Evolutionary conservation across 192 early-diverging fungal genomes (phyloP).

Genomic region (Gryganskiella cystojenkinii): DNA sequence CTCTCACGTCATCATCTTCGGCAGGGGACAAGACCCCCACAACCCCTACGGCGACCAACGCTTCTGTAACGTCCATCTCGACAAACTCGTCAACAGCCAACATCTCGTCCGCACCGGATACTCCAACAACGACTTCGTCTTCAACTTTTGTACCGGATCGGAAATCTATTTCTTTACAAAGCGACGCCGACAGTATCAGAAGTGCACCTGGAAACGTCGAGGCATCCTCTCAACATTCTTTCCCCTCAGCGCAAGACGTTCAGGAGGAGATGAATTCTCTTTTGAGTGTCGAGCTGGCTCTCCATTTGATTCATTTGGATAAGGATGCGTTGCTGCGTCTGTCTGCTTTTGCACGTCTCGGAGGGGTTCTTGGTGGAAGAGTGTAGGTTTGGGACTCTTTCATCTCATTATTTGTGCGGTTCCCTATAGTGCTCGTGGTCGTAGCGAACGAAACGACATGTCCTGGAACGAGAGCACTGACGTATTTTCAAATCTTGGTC

Average conservation of each 20-base stretch:
- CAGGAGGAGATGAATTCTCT: slow-evolving; percentile 68
- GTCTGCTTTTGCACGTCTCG: slow-evolving; percentile 70
- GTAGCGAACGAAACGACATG: too few relatives aligned
- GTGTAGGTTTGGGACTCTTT: slow-evolving; percentile 58
- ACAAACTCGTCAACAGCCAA: slow-evolving; percentile 11
- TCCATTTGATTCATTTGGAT: slow-evolving; percentile 91
- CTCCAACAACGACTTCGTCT: slow-evolving; percentile 1
- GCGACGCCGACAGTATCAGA: slow-evolving; percentile 60
- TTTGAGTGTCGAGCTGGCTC: slow-evolving; percentile 81
- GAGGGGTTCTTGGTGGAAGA: slow-evolving; percentile 65
- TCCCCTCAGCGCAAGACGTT: slow-evolving; percentile 43
- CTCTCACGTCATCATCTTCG: slow-evolving; percentile 32
- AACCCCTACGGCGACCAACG: too few relatives aligned
- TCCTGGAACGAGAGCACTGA: too few relatives aligned
- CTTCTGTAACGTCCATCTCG: not conserved
- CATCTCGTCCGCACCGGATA: slow-evolving; percentile 6
- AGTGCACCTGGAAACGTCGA: slow-evolving; percentile 30
- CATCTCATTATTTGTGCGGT: not conserved
- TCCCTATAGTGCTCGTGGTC: not conserved
- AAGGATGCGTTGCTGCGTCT: slow-evolving; percentile 79
- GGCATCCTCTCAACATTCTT: not conserved
- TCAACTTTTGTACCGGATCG: slow-evolving; percentile 31
- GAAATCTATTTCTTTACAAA: slow-evolving; percentile 34
- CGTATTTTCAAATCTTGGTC: too few relatives aligned
- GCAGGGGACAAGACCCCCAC: too few relatives aligned